phyloP scores from a whole-genome alignment of 345 rosid species.

The Salix dunnii region DNA sequence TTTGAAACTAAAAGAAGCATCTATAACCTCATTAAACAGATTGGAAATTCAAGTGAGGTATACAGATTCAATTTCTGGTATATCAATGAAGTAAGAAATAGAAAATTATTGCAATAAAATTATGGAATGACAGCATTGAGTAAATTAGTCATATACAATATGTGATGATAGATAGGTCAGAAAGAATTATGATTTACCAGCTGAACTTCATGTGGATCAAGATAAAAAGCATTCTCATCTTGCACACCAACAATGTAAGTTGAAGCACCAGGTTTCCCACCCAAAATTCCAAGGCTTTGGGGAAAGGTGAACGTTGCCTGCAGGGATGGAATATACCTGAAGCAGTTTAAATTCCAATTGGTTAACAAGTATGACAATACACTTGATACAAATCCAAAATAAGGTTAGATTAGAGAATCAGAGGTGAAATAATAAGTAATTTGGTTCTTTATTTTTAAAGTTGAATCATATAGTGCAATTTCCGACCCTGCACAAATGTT shows the following conservation, averaged over 20 bases:
- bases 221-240: slow-evolving; percentile 73
- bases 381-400: background rate
- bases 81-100: background rate
- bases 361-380: background rate
- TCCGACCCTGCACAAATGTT: background rate
- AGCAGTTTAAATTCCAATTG: slow-evolving; percentile 13
- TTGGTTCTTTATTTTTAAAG: background rate
- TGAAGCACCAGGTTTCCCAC: slow-evolving; percentile 92
- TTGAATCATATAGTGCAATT: background rate
- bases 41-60: background rate
- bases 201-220: slow-evolving; percentile 89
- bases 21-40: background rate
- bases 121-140: background rate
- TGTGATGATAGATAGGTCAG: background rate
- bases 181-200: slow-evolving; percentile 38
- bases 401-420: background rate
- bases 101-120: background rate
- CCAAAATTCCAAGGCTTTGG: slow-evolving; percentile 87
- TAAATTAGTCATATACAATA: background rate
- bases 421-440: background rate
- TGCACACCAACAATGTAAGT: slow-evolving; percentile 90
- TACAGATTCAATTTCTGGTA: background rate
- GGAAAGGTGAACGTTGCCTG: slow-evolving; percentile 74
- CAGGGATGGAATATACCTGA: slow-evolving; percentile 81
- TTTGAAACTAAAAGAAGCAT: background rate